A percentile compares a stretch with the other conserved stretches of the same genome.
Evolutionary conservation across 768 basidiomycete species (phyloP).

Genomic region (Trametes villosa): DNA sequence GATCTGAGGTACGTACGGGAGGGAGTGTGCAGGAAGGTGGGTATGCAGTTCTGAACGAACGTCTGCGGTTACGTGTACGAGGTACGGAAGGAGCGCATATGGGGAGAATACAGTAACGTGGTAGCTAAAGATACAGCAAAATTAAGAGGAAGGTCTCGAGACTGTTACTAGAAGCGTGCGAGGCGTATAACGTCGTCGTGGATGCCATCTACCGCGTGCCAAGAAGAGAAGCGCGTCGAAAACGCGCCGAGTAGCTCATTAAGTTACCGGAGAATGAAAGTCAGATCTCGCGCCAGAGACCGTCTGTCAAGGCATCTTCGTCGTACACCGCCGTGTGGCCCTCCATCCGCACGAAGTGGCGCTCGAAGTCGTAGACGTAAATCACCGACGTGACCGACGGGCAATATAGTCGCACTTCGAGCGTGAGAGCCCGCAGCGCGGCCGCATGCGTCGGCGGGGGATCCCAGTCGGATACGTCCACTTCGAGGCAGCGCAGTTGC

Average conservation of each 20-base stretch:
- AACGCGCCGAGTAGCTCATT: neutral
- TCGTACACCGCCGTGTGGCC: conserved; percentile 27
- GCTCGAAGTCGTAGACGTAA: conserved; percentile 67
- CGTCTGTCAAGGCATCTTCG: conserved; percentile 25
- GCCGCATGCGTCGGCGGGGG: conserved; percentile 56
- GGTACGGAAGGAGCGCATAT: neutral
- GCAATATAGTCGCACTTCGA: conserved; percentile 65
- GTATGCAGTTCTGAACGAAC: neutral
- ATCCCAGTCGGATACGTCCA: conserved; percentile 69
- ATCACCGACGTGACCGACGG: conserved; percentile 54
- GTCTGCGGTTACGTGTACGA: neutral
- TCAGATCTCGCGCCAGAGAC: conserved; percentile 32
- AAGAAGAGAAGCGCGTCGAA: neutral
- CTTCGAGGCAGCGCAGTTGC: conserved; percentile 56
- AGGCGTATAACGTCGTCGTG: neutral
- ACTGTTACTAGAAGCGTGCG: neutral
- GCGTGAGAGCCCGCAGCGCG: conserved; percentile 60
- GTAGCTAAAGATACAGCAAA: conserved; percentile 15
- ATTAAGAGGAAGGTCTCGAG: conserved; percentile 1
- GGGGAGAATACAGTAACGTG: conserved; percentile 2
- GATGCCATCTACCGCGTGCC: neutral
- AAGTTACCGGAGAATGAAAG: neutral
- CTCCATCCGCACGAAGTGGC: conserved; percentile 26
- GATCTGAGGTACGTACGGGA: conserved; percentile 12
- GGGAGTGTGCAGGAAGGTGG: neutral